A percentile compares a stretch with the other conserved stretches of the same genome.
Conservation (phyloP, 345 rosid species). For the Pugionium dolabratum region DNA sequence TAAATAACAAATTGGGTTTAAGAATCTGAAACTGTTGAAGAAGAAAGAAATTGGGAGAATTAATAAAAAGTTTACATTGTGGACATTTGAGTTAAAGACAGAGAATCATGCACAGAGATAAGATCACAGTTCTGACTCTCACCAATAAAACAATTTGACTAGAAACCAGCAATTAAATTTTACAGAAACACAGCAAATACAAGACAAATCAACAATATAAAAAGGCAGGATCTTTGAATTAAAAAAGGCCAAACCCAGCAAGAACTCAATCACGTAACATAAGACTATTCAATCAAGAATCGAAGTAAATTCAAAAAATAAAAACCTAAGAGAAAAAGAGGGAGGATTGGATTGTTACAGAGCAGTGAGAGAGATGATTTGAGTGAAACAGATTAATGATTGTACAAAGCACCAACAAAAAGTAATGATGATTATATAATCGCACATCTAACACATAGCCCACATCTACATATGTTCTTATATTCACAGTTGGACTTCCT, state of each 20-base stretch:
- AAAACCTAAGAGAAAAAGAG: slow-evolving; percentile 17
- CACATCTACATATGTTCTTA: slow-evolving; percentile 30
- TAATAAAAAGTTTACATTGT: slow-evolving; percentile 15
- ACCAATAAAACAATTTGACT: background rate
- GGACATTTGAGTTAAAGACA: background rate
- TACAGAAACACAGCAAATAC: background rate
- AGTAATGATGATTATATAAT: slow-evolving; percentile 41
- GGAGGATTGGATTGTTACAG: slow-evolving; percentile 32
- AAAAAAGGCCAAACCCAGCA: background rate
- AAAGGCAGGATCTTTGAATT: background rate
- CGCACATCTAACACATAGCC: slow-evolving; percentile 9
- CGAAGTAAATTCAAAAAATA: slow-evolving; percentile 4
- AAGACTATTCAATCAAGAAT: slow-evolving; percentile 13
- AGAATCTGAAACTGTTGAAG: background rate
- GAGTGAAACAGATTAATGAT: slow-evolving; percentile 28
- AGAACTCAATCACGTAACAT: slow-evolving; percentile 15
- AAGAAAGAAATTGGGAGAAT: slow-evolving; percentile 3
- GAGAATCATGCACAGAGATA: background rate
- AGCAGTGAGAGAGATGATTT: slow-evolving; percentile 23
- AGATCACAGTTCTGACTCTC: slow-evolving; percentile 3
- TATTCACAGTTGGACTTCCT: too few species aligned
- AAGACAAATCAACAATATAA: background rate
- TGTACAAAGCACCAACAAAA: slow-evolving; percentile 37
- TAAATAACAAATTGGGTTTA: slow-evolving; percentile 2
- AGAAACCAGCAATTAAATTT: slow-evolving; percentile 8